These are phyloP conservation scores for Geotrichum ghanense DNA, from an alignment of 805 yeast genomes.

Conservation along the genomic window DNA sequence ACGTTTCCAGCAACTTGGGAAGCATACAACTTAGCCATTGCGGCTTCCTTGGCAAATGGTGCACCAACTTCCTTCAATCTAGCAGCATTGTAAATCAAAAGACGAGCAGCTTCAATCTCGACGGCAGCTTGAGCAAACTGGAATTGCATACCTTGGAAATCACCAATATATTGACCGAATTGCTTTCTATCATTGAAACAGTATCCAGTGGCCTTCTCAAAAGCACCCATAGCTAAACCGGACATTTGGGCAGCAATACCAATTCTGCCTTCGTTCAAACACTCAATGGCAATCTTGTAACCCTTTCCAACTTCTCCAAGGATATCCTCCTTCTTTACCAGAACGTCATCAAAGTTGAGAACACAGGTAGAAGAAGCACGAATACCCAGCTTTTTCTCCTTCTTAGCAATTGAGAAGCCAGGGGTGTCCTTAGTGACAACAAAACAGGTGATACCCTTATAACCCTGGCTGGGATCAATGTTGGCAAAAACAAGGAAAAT, in stretches of 20 bases:
- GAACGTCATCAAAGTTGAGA: constrained; percentile 29
- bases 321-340: constrained; percentile 30
- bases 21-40: constrained; percentile 34
- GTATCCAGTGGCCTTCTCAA: constrained; percentile 29
- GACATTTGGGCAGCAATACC: constrained; percentile 37
- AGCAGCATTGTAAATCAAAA: constrained; percentile 33
- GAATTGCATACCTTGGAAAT: constrained; percentile 37
- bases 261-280: constrained; percentile 34
- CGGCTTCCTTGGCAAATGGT: constrained; percentile 32
- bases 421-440: constrained; percentile 29
- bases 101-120: constrained; percentile 33
- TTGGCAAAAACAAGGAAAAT: constrained; percentile 31
- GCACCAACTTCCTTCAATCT: constrained; percentile 33
- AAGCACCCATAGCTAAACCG: constrained; percentile 35
- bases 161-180: constrained; percentile 32
- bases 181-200: constrained; percentile 31
- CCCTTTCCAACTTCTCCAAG: constrained; percentile 34
- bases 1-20: constrained; percentile 31
- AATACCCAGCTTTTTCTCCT: constrained; percentile 34
- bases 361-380: constrained; percentile 34
- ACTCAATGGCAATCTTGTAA: constrained; percentile 34
- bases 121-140: constrained; percentile 34
- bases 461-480: constrained; percentile 31
- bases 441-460: constrained; percentile 34
- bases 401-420: constrained; percentile 32